Base-by-base conservation (phyloP, 148 eudicot species). In the Salicornia ramosissima region DNA sequence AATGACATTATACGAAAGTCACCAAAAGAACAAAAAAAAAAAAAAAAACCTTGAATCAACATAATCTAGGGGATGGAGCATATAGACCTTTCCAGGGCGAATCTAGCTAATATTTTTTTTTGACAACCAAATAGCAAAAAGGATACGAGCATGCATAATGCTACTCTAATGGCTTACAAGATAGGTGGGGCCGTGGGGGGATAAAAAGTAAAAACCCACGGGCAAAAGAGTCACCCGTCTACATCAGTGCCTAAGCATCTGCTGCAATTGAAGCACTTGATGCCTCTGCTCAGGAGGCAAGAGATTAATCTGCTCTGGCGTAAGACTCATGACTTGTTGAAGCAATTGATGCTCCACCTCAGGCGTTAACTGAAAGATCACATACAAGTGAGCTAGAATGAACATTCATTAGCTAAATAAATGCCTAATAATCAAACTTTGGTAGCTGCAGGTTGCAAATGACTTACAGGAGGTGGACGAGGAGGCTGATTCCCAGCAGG, bases 241-340 rank as follows among this genome's bases (percentile, higher is more conserved):
- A 55, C 47, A 63, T 88, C 75, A 90, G 34, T 84, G 90, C 21
- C 91, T 86, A 61, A 92, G 84, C 83, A 86, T 85, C 88, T 88
- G 96, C 80, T 83, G 98, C 82, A 93, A 75, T 84, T 90, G 95
- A 67, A 90, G 80, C 34, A 93, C 87, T 83, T 93, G 98, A 62
- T 74, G 84, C 75, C 95, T 83, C 75, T 93, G 98, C 39, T 90
- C 96, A 0, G 90, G 85, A 13, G 96, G 92, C 50, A 93, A 83
- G 42, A 68, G 72, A 75, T 85, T 85, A 21, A 93, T 90, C 79
- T 93, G 95, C 74, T 93, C 96, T 6, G 78, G 91, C 19, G 96
- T 84, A 31, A 93, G 95, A 73, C 87, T 90, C 96, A 90, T 85
- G 36, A 93, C 96, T 72, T 93, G 96, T 78, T 88, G 95, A 61